A percentile compares a stretch with the other conserved stretches of the same genome.
These are phyloP conservation scores for Dactylellina drechsleri DNA, from an alignment of 2,329 filamentous ascomycete species.

Conservation along the genomic window DNA sequence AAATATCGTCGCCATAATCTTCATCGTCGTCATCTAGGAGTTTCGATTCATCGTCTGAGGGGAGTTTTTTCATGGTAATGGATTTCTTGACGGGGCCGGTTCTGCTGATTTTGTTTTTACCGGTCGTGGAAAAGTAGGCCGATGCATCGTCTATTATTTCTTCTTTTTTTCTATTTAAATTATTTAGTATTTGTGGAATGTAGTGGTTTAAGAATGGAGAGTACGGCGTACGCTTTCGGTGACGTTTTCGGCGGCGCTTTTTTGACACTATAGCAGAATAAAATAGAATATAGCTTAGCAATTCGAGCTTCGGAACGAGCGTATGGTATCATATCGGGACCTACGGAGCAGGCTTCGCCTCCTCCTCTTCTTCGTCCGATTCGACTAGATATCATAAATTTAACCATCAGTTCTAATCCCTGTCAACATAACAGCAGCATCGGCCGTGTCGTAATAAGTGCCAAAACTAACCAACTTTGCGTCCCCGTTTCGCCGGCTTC, in stretches of 20 bases:
- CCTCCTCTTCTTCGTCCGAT: slow-evolving; percentile 62
- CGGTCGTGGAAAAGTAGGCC: slow-evolving; percentile 70
- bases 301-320: not conserved
- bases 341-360: slow-evolving; percentile 50
- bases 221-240: slow-evolving; percentile 39
- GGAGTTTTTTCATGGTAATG: slow-evolving; percentile 61
- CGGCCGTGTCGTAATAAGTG: not conserved
- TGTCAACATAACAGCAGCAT: not conserved
- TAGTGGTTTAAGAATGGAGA: not conserved
- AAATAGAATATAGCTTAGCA: slow-evolving; percentile 12
- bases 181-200: not conserved
- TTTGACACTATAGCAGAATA: slow-evolving; percentile 59
- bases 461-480: slow-evolving; percentile 42
- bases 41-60: slow-evolving; percentile 68
- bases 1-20: slow-evolving; percentile 83
- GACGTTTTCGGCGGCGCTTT: slow-evolving; percentile 61
- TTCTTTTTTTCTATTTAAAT: slow-evolving; percentile 62
- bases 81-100: slow-evolving; percentile 64
- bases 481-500: slow-evolving; percentile 36
- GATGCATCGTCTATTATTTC: slow-evolving; percentile 68
- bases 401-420: slow-evolving; percentile 11
- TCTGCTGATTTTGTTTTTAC: slow-evolving; percentile 68
- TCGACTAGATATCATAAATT: slow-evolving; percentile 57
- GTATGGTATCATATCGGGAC: slow-evolving; percentile 1
- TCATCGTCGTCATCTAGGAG: slow-evolving; percentile 75